Evolutionary conservation across 2,329 filamentous ascomycete species (phyloP), one percentile per base, ranked within the genome.

Genomic region (Hypoxylon sp.): DNA sequence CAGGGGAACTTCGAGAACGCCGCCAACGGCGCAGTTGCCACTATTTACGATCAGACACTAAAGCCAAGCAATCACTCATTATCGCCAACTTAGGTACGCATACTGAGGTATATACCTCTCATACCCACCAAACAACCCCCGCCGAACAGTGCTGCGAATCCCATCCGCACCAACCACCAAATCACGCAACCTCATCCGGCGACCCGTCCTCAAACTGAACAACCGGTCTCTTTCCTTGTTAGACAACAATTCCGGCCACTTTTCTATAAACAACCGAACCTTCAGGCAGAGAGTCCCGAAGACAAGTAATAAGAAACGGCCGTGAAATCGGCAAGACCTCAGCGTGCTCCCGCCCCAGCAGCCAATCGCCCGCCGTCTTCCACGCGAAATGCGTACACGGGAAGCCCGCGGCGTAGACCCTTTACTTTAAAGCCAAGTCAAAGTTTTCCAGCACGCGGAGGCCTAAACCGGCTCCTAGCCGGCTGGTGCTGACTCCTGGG

Each of bases 401-500:
- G 17, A 54, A 57, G 6, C 54, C 50, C 4, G 45, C 37, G 8
- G 50, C 50, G 20, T 45, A 57, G 30, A 51, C 45, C 15, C 12
- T 47, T 15, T 15, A 34, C 21, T 26, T 47, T 23, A 57, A 25
- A 5, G 20, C 37, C 3, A 29, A 36, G 21, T 55, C 37, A 29
- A 57, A 50, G 11, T 57, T 44, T 16, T 46, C 41, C 12, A 55
- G 21, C 5, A 50, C 45, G 12, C 41, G 45, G 27, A 57, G 54
- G 8, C 54, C 50, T n/a, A 57, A 27, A 11, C 50, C 54, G 26
- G 54, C 54, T 8, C 50, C 50, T 9, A 51, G 38, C n/a, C 45
- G 44, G 11, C 54, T 57, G 2, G 45, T 55, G 30, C 21, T 35
- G 23, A 55, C 12, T n/a, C 42, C 25, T 9, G 32, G 44, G 4